Base-by-base conservation (phyloP, 75 land plant species). In the Sequoiadendron giganteum region DNA sequence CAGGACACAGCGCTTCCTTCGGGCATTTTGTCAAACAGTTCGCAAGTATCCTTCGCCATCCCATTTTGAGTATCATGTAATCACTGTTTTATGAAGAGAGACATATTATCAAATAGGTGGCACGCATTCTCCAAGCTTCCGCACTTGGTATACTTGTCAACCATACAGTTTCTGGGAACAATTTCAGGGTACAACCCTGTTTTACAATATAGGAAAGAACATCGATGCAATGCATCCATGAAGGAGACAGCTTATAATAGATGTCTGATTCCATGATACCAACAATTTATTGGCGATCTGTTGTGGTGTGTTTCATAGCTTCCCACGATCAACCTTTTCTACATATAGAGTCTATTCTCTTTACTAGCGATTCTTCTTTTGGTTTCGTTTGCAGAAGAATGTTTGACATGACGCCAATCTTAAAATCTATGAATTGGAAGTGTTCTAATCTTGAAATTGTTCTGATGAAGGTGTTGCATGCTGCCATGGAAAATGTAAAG, bases 21-120 rank as follows among this genome's bases (percentile, higher is more conserved):
- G 8, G 83, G 83, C 83, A 81, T 81, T 81, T 81, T 81, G n/a
- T 81, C 83, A 81, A 93, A 88, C 81, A 92, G 25, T 10, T 55
- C 81, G 78, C 85, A 88, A 0, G 91, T 87, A 19, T 68, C 38
- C 58, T 82, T 83, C 16, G 85, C 34, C 30, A 10, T 89, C 91
- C 36, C 16, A 36, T 32, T 85, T 87, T 1, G 89, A 89, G 70
- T 86, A 89, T 3, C 87, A 92, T 5, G 90, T 73, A 16, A 93
- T 93, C 84, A 1, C 90, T 55, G 78, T 94, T 94, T 94, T 94
- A 93, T 34, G 92, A 93, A 7, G 88, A 91, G 48, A 88, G 94
- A 90, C 83, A 92, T 90, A 80, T 88, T 91, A 36, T 92, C 92
- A 91, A 94, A 94, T 87, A 94, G 14, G 15, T 87, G 82, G 28